These are phyloP conservation scores for Claviceps spartinae DNA, from an alignment of 2,329 filamentous ascomycete species.

Conservation along the genomic window DNA sequence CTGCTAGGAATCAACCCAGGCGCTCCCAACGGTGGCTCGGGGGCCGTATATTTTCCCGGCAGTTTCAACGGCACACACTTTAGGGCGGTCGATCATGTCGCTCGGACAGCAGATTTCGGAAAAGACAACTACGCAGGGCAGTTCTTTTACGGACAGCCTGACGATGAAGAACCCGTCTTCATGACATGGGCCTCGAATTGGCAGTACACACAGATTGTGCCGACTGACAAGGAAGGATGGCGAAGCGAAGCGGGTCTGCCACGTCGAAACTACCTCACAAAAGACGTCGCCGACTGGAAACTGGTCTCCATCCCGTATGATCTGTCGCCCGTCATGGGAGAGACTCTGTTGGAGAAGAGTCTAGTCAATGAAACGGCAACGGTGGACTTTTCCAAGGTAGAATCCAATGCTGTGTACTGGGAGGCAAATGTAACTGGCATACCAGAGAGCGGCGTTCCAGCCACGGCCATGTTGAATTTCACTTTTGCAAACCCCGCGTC, in stretches of 20 bases:
- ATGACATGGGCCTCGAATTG: conserved; percentile 24
- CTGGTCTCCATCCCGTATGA: conserved; percentile 37
- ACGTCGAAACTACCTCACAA: conserved; percentile 35
- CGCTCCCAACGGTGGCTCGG: conserved; percentile 40
- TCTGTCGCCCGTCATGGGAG: conserved; percentile 30
- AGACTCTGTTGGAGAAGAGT: conserved; percentile 27
- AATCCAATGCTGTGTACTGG: conserved; percentile 39
- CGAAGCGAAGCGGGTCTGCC: conserved; percentile 23
- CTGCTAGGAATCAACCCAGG: conserved; percentile 43
- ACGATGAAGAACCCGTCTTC: conserved; percentile 16
- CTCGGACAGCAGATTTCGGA: conserved; percentile 20
- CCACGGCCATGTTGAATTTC: conserved; percentile 17
- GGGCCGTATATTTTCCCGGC: conserved; percentile 43
- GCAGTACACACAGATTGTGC: conserved; percentile 18
- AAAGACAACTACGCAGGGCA: conserved; percentile 25
- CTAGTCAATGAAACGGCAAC: conserved; percentile 34
- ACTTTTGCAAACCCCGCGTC: conserved; percentile 13
- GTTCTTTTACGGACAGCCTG: conserved; percentile 17
- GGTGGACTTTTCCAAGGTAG: conserved; percentile 35
- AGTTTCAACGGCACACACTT: conserved; percentile 54
- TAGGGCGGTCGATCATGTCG: conserved; percentile 14
- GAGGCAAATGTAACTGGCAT: conserved; percentile 36
- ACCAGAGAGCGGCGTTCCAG: conserved; percentile 7
- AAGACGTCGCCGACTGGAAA: conserved; percentile 36
- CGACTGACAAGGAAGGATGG: conserved; percentile 19